These are phyloP conservation scores for Boletus fagicola DNA, from an alignment of 768 basidiomycete genomes.

Conservation along the genomic window DNA sequence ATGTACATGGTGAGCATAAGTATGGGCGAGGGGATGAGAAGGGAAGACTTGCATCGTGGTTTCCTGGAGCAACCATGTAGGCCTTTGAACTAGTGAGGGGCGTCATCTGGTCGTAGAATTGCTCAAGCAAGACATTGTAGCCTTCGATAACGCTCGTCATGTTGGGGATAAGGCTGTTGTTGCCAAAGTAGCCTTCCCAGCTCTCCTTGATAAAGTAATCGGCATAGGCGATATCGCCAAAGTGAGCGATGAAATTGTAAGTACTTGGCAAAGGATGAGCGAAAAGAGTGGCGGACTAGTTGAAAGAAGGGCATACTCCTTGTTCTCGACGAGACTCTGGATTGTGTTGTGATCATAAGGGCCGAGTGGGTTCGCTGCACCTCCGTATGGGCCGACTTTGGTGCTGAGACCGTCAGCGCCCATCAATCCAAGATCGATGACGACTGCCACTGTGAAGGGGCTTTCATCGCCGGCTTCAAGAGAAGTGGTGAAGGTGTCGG, in stretches of 20 bases:
- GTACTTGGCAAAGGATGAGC: conserved; percentile 17
- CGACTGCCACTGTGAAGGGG: conserved; percentile 25
- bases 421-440: conserved; percentile 30
- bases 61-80: conserved; percentile 29
- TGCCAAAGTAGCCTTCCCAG: conserved; percentile 33
- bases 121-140: conserved; percentile 26
- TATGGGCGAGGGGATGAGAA: neutral
- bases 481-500: conserved; percentile 27
- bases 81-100: conserved; percentile 23
- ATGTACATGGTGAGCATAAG: neutral
- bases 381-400: conserved; percentile 27
- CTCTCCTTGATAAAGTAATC: conserved; percentile 32
- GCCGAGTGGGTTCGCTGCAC: conserved; percentile 22
- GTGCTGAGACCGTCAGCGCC: conserved; percentile 30
- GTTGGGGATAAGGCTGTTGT: conserved; percentile 25
- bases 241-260: conserved; percentile 28
- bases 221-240: conserved; percentile 26
- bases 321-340: conserved; percentile 29
- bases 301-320: conserved; percentile 18
- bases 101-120: conserved; percentile 30
- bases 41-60: conserved; percentile 21
- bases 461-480: conserved; percentile 19
- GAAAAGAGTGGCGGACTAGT: neutral
- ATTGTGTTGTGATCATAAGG: conserved; percentile 30
- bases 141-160: conserved; percentile 25